Evolutionary conservation across 1,284 basidiomycete species (phyloP).

Genomic region (Irpex sp.): DNA sequence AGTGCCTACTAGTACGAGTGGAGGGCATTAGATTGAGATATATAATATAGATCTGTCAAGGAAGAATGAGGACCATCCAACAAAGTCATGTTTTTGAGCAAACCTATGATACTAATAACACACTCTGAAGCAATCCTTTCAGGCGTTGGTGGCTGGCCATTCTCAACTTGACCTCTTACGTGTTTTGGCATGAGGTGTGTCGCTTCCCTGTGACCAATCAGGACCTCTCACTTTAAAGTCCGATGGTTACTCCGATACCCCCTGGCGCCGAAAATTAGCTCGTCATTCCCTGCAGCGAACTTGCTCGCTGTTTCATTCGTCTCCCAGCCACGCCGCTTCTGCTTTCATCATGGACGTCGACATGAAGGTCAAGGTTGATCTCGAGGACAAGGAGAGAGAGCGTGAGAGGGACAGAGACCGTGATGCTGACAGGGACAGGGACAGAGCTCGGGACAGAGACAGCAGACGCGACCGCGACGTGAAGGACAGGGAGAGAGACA

Average conservation of each 20-base stretch:
- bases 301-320: neutral
- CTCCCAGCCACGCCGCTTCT: neutral
- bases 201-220: neutral
- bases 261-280: slow-evolving; percentile 1
- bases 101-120: too few relatives aligned
- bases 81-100: too few relatives aligned
- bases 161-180: neutral
- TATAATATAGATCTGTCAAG: too few relatives aligned
- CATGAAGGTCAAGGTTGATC: slow-evolving; percentile 71
- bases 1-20: too few relatives aligned
- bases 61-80: too few relatives aligned
- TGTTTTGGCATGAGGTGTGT: neutral
- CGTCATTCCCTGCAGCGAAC: neutral
- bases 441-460: slow-evolving; percentile 45
- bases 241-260: neutral
- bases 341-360: slow-evolving; percentile 63
- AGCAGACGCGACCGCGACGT: slow-evolving; percentile 43
- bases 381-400: slow-evolving; percentile 52
- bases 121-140: neutral
- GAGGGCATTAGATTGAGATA: too few relatives aligned
- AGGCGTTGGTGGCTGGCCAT: neutral
- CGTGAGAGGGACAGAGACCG: slow-evolving; percentile 40
- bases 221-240: neutral
- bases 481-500: slow-evolving; percentile 28
- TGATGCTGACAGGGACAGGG: slow-evolving; percentile 39